Conservation (phyloP, 768 basidiomycete species). For the Auricularia cornea region DNA sequence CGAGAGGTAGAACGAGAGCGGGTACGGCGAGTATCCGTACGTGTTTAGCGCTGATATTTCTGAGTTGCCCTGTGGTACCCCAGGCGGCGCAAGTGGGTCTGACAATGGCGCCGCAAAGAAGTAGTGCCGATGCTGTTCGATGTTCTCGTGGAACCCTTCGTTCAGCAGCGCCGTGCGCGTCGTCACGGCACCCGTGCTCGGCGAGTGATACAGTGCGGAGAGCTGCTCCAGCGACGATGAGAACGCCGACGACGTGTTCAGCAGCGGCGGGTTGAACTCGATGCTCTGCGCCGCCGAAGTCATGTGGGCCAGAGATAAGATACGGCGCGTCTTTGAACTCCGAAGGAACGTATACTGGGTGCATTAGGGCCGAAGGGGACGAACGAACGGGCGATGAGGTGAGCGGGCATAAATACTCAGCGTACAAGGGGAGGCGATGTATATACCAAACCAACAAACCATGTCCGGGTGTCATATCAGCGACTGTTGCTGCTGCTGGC, state of each 20-base stretch:
- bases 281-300: background rate
- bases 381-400: background rate
- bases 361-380: too few relatives aligned
- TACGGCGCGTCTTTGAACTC: background rate
- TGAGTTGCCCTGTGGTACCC: slow-evolving; percentile 4
- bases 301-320: background rate
- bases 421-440: background rate
- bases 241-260: slow-evolving; percentile 80
- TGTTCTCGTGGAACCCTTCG: slow-evolving; percentile 58
- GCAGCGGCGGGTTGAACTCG: slow-evolving; percentile 40
- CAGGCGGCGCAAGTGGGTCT: background rate
- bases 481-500: slow-evolving; percentile 6
- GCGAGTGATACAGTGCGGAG: slow-evolving; percentile 52
- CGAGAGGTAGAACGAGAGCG: slow-evolving; percentile 53
- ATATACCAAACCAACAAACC: background rate
- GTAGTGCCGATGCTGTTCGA: slow-evolving; percentile 45
- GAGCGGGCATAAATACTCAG: background rate
- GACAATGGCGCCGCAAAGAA: background rate
- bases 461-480: background rate
- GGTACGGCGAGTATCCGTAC: slow-evolving; percentile 80
- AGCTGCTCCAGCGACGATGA: slow-evolving; percentile 63
- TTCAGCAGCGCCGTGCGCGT: slow-evolving; percentile 66
- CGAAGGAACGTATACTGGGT: background rate
- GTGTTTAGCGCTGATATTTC: slow-evolving; percentile 69
- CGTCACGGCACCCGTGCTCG: slow-evolving; percentile 68